These are phyloP conservation scores for Tetrapisispora iriomotensis DNA, from an alignment of 805 yeast genomes.

Conservation along the genomic window DNA sequence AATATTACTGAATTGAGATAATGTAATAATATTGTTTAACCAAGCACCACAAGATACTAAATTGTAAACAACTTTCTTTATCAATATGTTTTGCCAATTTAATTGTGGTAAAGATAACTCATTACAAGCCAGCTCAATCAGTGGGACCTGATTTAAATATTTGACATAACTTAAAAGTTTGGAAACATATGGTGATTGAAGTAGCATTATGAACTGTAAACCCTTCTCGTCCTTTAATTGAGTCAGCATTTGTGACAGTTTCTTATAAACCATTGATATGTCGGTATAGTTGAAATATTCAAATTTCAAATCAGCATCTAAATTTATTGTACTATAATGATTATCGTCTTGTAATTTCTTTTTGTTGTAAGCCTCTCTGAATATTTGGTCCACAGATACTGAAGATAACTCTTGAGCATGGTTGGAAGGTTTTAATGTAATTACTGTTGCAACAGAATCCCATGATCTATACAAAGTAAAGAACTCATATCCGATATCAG, in stretches of 20 bases:
- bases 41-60: constrained; percentile 66
- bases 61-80: constrained; percentile 58
- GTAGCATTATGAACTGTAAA: constrained; percentile 49
- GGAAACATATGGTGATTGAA: constrained; percentile 61
- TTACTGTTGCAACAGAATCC: constrained; percentile 41
- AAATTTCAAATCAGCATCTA: constrained; percentile 44
- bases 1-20: constrained; percentile 65
- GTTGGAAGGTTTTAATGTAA: constrained; percentile 57
- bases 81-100: constrained; percentile 68
- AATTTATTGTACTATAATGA: constrained; percentile 40
- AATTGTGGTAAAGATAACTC: constrained; percentile 60
- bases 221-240: constrained; percentile 58
- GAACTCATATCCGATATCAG: constrained; percentile 63
- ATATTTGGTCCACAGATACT: constrained; percentile 36
- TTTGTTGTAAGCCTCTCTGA: constrained; percentile 40
- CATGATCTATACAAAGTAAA: constrained; percentile 59
- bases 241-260: constrained; percentile 43
- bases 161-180: constrained; percentile 40
- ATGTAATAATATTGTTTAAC: constrained; percentile 52
- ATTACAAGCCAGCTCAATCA: constrained; percentile 47
- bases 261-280: constrained; percentile 44
- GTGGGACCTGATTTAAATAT: constrained; percentile 48
- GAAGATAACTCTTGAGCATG: constrained; percentile 42
- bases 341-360: constrained; percentile 39
- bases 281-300: constrained; percentile 48